Evolutionary conservation across 768 basidiomycete species (phyloP).

Genomic region (Trametes gibbosa): DNA sequence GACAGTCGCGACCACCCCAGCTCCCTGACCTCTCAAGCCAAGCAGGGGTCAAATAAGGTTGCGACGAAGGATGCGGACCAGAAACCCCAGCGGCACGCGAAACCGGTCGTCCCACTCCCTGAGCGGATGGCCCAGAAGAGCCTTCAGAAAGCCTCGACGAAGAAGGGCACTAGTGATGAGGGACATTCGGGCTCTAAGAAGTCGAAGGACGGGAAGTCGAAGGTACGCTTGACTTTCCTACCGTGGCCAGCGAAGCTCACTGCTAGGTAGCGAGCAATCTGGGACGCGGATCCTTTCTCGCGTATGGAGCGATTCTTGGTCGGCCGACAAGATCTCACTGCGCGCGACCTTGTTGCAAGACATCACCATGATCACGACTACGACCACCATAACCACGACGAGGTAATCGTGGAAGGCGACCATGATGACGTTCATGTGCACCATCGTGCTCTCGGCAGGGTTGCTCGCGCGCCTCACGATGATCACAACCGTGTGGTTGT

Average conservation of each 20-base stretch:
- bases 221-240: neutral
- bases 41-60: neutral
- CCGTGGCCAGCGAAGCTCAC: no score
- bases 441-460: neutral
- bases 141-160: neutral
- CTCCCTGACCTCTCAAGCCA: neutral
- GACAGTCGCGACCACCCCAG: neutral
- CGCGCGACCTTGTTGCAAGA: neutral
- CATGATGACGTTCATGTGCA: slow-evolving; percentile 28
- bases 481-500: slow-evolving; percentile 14
- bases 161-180: neutral
- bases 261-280: slow-evolving; percentile 13
- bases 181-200: neutral
- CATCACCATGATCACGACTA: slow-evolving; percentile 22
- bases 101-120: slow-evolving; percentile 11
- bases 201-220: neutral
- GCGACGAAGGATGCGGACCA: neutral
- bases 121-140: neutral
- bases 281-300: slow-evolving; percentile 19
- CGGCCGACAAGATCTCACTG: slow-evolving; percentile 1
- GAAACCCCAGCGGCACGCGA: slow-evolving; percentile 4
- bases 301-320: slow-evolving; percentile 22
- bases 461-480: neutral
- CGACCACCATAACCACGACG: slow-evolving; percentile 12
- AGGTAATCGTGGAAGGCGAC: slow-evolving; percentile 28